A percentile compares a stretch with the other conserved stretches of the same genome.
Evolutionary conservation across 1,284 basidiomycete species (phyloP).

Genomic region (Exobasidium cylindrosporum): DNA sequence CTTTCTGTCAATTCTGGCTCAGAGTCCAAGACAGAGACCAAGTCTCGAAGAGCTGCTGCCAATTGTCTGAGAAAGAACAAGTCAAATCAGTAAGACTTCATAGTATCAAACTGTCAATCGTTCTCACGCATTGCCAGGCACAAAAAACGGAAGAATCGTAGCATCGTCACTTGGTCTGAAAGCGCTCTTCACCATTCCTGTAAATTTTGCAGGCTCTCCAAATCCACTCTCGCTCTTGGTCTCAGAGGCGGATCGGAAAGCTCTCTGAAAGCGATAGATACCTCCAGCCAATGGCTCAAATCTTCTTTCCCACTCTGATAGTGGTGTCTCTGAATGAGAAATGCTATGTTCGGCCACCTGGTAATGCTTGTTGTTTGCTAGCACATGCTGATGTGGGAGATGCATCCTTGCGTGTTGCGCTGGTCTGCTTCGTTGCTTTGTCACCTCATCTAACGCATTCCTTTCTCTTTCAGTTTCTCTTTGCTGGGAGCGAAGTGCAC

Average conservation of each 20-base stretch:
- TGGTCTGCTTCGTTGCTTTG: neutral
- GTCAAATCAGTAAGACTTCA: neutral
- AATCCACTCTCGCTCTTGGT: constrained; percentile 37
- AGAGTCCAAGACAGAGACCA: neutral
- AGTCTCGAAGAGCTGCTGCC: neutral
- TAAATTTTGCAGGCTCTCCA: constrained; percentile 29
- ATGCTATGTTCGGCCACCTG: neutral
- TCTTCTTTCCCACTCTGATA: constrained; percentile 18
- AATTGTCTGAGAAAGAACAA: neutral
- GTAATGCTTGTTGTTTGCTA: neutral
- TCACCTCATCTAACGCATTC: constrained; percentile 16
- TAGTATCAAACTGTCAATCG: neutral
- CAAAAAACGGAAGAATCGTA: constrained; percentile 34
- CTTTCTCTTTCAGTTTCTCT: constrained; percentile 27
- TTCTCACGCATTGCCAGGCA: constrained; percentile 33
- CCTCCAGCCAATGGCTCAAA: constrained; percentile 30
- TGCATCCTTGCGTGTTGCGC: constrained; percentile 8
- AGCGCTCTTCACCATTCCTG: constrained; percentile 36
- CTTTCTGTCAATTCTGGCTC: neutral
- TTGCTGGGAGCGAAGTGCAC: constrained; percentile 31
- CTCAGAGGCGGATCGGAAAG: constrained; percentile 28
- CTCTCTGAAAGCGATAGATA: constrained; percentile 37
- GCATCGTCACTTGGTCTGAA: constrained; percentile 43
- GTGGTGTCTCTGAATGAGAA: constrained; percentile 4
- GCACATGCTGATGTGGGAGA: neutral